These are phyloP conservation scores for Fermentozyma sake DNA, from an alignment of 1,139 yeast genomes.

Conservation along the genomic window DNA sequence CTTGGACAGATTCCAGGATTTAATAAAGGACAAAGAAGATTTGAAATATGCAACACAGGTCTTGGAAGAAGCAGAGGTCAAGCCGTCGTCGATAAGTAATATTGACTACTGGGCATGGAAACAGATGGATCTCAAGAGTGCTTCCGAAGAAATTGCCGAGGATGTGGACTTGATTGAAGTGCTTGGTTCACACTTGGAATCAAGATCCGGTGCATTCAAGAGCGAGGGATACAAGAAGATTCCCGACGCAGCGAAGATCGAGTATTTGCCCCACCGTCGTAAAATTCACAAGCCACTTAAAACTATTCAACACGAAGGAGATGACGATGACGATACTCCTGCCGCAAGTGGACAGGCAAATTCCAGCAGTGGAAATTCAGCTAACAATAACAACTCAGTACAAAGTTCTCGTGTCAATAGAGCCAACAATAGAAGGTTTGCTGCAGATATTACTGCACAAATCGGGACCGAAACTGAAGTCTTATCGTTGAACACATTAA, in stretches of 20 bases:
- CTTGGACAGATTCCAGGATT: constrained; percentile 46
- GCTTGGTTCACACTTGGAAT: constrained; percentile 37
- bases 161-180: constrained; percentile 25
- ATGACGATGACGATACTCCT: constrained; percentile 28
- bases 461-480: constrained; percentile 82
- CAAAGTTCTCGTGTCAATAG: constrained; percentile 83
- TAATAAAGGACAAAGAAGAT: constrained; percentile 76
- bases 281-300: constrained; percentile 50
- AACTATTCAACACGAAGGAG: constrained; percentile 56
- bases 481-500: constrained; percentile 69
- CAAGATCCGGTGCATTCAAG: constrained; percentile 58
- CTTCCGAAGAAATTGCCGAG: constrained; percentile 23
- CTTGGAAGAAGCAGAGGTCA: constrained; percentile 21
- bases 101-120: constrained; percentile 71
- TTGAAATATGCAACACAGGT: constrained; percentile 46
- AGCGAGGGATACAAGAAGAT: constrained; percentile 75
- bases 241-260: constrained; percentile 66
- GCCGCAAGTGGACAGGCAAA: constrained; percentile 12
- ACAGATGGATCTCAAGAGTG: constrained; percentile 29
- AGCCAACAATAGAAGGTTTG: constrained; percentile 84
- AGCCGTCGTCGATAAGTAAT: constrained; percentile 28
- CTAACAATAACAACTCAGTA: constrained; percentile 10
- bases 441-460: constrained; percentile 84
- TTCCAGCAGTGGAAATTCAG: constrained; percentile 9
- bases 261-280: constrained; percentile 75